Evolutionary conservation across 2,329 filamentous ascomycete genomes (phyloP).

Genomic region (Bipolaris cookei): DNA sequence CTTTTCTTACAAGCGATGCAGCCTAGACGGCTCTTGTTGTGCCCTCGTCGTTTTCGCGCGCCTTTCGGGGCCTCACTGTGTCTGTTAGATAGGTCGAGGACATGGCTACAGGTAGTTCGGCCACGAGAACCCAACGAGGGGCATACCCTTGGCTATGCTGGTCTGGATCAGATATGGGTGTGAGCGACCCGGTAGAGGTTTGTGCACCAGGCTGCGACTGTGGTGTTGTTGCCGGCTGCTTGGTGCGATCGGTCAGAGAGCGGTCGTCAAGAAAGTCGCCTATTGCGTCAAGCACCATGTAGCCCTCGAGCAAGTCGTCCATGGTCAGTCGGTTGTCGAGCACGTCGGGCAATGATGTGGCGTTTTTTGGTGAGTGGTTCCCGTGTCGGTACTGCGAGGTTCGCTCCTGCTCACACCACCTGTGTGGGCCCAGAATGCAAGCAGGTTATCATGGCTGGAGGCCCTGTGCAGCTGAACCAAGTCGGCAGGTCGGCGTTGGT

Average conservation of each 20-base stretch:
- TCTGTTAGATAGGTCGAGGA: not conserved
- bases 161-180: not conserved
- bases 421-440: not conserved
- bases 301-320: constrained; percentile 29
- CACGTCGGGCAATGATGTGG: not conserved
- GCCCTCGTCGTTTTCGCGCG: constrained; percentile 41
- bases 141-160: constrained; percentile 5
- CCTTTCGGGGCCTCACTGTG: not conserved
- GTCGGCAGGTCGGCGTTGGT: constrained; percentile 10
- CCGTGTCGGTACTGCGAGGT: not conserved
- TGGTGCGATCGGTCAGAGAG: not conserved
- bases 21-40: constrained; percentile 73
- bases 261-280: constrained; percentile 9
- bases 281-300: constrained; percentile 20
- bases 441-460: constrained; percentile 9
- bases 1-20: constrained; percentile 70
- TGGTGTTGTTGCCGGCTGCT: not conserved
- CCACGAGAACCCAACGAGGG: not conserved
- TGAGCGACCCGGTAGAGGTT: not conserved
- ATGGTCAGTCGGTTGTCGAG: not conserved
- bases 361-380: not conserved
- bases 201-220: not conserved
- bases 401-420: not conserved
- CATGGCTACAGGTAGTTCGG: not conserved
- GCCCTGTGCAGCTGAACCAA: constrained; percentile 3